Conservation (phyloP, 2,329 filamentous ascomycete species). For the Arthrinium puccinioides region DNA sequence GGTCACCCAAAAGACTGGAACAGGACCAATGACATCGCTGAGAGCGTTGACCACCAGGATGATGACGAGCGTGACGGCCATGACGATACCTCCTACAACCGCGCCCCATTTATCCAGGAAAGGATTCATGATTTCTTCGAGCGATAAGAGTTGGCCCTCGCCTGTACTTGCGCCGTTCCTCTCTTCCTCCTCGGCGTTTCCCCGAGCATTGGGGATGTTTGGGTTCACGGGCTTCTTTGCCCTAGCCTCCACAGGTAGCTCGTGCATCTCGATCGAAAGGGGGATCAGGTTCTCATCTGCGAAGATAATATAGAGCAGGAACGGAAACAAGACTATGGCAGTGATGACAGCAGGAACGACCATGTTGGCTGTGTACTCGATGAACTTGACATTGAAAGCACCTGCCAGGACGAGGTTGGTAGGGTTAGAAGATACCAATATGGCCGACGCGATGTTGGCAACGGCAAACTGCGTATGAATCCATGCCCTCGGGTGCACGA, state of each 20-base stretch:
- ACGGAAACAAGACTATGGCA: constrained; percentile 60
- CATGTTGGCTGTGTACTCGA: constrained; percentile 71
- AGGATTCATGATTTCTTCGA: constrained; percentile 71
- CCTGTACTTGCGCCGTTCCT: constrained; percentile 35
- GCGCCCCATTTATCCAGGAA: constrained; percentile 63
- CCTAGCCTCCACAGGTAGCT: constrained; percentile 51
- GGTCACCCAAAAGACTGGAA: constrained; percentile 62
- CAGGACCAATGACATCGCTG: constrained; percentile 37
- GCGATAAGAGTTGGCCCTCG: constrained; percentile 46
- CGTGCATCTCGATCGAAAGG: constrained; percentile 58
- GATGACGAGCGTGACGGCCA: constrained; percentile 60
- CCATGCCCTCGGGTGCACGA: constrained; percentile 64
- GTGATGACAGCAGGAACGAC: constrained; percentile 66
- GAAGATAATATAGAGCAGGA: constrained; percentile 64
- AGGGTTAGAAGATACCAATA: constrained; percentile 71
- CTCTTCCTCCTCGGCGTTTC: constrained; percentile 45
- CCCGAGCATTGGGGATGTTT: constrained; percentile 60
- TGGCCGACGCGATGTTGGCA: constrained; percentile 67
- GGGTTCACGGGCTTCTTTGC: constrained; percentile 58
- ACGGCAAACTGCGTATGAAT: constrained; percentile 66
- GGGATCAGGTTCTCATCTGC: constrained; percentile 58
- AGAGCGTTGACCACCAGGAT: constrained; percentile 60
- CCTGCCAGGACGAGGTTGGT: constrained; percentile 70
- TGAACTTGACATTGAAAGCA: constrained; percentile 64
- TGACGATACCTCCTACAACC: constrained; percentile 55